phyloP scores from a whole-genome alignment of 75 land plant species.

The Cryptomeria japonica region DNA sequence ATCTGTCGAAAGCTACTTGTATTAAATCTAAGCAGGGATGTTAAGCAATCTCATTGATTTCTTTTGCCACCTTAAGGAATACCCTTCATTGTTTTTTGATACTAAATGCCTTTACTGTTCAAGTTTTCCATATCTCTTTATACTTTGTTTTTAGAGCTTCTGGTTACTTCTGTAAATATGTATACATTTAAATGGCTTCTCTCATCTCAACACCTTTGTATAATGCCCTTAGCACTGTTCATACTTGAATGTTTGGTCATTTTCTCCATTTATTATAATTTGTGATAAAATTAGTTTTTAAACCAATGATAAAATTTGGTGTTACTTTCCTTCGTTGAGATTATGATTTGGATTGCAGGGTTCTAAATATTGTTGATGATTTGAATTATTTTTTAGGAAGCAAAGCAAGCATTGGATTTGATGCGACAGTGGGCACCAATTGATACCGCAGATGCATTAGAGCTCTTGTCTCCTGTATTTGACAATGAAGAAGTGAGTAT shows the following conservation, averaged over 20 bases:
- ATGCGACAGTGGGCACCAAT: constrained; percentile 88
- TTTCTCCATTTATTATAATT: background rate
- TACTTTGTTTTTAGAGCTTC: too few species aligned
- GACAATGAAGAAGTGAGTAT: constrained; percentile 85
- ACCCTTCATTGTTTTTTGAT: too few species aligned
- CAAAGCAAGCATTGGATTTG: constrained; percentile 86
- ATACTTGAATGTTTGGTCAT: background rate
- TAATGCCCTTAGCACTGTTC: background rate
- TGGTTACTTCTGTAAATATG: too few species aligned
- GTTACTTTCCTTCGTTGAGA: background rate
- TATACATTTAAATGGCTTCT: background rate
- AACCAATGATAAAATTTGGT: background rate
- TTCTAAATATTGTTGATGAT: constrained; percentile 3
- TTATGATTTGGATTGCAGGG: background rate
- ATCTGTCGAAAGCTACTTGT: too few species aligned
- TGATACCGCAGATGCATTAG: constrained; percentile 97
- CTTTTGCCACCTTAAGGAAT: too few species aligned
- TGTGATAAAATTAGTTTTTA: background rate
- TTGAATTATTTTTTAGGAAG: constrained; percentile 57
- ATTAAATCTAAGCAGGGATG: too few species aligned
- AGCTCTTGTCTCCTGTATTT: constrained; percentile 93
- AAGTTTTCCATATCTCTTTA: too few species aligned
- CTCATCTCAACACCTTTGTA: background rate
- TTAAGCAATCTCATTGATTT: too few species aligned
- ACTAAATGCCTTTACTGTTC: too few species aligned